Evolutionary conservation across 2,329 filamentous ascomycete genomes (phyloP).

Genomic region (Botryotinia narcissicola): DNA sequence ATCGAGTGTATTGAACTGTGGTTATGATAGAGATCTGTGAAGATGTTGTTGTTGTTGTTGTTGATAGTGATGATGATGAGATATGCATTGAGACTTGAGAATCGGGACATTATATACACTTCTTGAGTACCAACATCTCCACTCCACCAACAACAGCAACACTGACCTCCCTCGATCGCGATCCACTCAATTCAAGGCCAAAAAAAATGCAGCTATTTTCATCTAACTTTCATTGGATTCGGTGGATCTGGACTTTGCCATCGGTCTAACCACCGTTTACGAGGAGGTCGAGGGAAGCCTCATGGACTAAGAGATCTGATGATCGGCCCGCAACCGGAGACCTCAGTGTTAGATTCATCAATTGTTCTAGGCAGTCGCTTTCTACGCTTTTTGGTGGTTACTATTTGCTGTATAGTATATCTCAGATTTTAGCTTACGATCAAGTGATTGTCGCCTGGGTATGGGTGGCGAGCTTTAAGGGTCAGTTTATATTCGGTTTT

Average conservation of each 20-base stretch:
- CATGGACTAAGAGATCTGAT: not conserved
- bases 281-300: not conserved
- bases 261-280: not conserved
- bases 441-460: not conserved
- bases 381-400: accelerated
- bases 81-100: not conserved
- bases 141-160: not conserved
- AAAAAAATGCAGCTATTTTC: not conserved
- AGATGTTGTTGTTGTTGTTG: not conserved
- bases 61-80: not conserved
- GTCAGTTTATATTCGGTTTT: not conserved
- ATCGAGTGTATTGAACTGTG: not conserved
- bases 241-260: not conserved
- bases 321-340: not conserved
- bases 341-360: not conserved
- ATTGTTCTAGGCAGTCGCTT: not conserved
- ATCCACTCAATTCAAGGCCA: not conserved
- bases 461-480: not conserved
- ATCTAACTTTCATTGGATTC: not conserved
- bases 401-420: not conserved
- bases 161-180: not conserved
- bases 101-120: not conserved
- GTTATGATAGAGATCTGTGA: not conserved
- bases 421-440: not conserved
- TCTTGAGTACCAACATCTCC: not conserved